phyloP scores from a whole-genome alignment of 345 rosid genomes.

The Clarkia xantiana region DNA sequence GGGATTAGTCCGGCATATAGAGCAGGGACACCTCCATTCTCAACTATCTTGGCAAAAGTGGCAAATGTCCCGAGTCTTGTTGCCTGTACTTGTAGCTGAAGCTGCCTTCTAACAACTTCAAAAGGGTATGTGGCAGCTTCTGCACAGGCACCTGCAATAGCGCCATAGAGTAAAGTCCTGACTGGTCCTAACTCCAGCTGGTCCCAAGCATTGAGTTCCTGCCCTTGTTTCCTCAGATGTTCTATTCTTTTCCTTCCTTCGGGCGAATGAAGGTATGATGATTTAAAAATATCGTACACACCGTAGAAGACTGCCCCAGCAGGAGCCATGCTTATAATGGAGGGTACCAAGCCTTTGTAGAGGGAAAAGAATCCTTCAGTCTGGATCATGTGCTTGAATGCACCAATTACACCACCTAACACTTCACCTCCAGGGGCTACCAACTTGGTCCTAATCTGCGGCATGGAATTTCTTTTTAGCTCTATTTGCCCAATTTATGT shows the following conservation, averaged over 20 bases:
- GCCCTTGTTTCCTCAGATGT: constrained; percentile 49
- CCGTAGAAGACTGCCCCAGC: constrained; percentile 91
- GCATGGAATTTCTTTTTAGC: not conserved
- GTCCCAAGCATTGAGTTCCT: constrained; percentile 57
- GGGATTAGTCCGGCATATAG: constrained; percentile 76
- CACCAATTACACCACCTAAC: constrained; percentile 66
- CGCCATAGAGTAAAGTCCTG: constrained; percentile 77
- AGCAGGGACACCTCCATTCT: constrained; percentile 78
- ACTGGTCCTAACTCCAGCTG: constrained; percentile 66
- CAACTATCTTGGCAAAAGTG: constrained; percentile 50
- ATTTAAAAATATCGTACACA: constrained; percentile 71
- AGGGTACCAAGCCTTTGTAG: constrained; percentile 76
- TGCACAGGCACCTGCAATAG: constrained; percentile 74
- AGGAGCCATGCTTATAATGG: constrained; percentile 75
- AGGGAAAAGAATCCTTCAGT: constrained; percentile 82
- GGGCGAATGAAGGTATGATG: constrained; percentile 71
- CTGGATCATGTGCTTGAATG: constrained; percentile 60
- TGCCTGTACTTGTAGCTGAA: constrained; percentile 69
- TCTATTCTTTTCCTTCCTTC: constrained; percentile 56
- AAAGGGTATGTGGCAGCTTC: constrained; percentile 94
- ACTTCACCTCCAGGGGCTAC: constrained; percentile 94
- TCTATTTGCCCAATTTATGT: too few relatives aligned
- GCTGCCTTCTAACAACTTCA: constrained; percentile 86
- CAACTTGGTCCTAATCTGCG: constrained; percentile 62
- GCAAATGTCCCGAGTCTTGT: constrained; percentile 49